Conservation (phyloP, 129 eudicot genomes). For the Artemisia tridentata region DNA sequence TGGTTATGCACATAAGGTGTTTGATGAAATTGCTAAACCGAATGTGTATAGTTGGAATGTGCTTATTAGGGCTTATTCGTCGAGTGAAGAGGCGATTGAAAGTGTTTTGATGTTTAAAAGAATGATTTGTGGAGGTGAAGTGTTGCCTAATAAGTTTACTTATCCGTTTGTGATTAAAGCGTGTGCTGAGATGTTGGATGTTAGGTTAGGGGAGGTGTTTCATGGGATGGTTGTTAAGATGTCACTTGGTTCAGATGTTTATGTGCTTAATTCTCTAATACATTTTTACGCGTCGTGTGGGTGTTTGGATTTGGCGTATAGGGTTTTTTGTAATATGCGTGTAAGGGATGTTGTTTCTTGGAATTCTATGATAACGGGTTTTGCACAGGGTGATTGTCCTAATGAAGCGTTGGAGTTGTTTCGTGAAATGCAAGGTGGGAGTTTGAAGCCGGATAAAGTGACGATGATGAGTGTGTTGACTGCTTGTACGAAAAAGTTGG, state of each 20-base stretch:
- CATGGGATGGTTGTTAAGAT: conserved; percentile 68
- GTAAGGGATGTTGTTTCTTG: conserved; percentile 69
- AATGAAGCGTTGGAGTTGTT: conserved; percentile 58
- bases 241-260: conserved; percentile 45
- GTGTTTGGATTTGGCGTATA: conserved; percentile 41
- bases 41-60: conserved; percentile 62
- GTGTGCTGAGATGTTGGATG: conserved; percentile 44
- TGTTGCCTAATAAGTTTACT: conserved; percentile 60
- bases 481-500: conserved; percentile 56
- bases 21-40: conserved; percentile 70
- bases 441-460: conserved; percentile 46
- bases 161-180: conserved; percentile 79
- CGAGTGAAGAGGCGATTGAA: conserved; percentile 40
- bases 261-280: conserved; percentile 59
- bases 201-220: conserved; percentile 41
- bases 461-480: conserved; percentile 60
- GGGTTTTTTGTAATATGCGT: conserved; percentile 48
- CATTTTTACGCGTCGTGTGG: conserved; percentile 58
- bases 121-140: conserved; percentile 41
- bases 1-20: conserved; percentile 58
- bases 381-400: conserved; percentile 40
- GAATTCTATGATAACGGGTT: conserved; percentile 71
- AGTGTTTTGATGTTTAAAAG: conserved; percentile 40
- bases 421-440: conserved; percentile 41
- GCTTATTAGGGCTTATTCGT: conserved; percentile 60